Percentiles rank a stretch among this genome's conserved stretches.
Evolutionary conservation across 768 basidiomycete genomes (phyloP).

Genomic region (Tylopilus sp.): DNA sequence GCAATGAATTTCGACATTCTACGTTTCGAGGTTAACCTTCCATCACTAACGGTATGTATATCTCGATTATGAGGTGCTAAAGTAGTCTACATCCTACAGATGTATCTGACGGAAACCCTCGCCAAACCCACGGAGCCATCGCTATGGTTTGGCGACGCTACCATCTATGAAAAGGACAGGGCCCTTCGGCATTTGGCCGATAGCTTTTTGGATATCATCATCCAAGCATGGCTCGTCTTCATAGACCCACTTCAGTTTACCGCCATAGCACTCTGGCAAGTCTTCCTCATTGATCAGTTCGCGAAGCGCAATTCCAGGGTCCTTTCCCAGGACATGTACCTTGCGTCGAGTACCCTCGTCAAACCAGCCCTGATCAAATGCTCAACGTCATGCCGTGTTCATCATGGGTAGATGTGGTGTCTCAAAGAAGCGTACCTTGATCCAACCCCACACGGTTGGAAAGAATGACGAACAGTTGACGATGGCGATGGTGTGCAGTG

Average conservation of each 20-base stretch:
- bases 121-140: too few species aligned
- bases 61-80: too few species aligned
- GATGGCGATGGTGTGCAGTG: slow-evolving; percentile 59
- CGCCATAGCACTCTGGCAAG: slow-evolving; percentile 72
- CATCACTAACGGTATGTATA: too few species aligned
- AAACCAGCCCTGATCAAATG: slow-evolving; percentile 59
- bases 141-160: slow-evolving; percentile 28
- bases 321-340: slow-evolving; percentile 68
- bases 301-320: slow-evolving; percentile 50
- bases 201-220: slow-evolving; percentile 40
- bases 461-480: slow-evolving; percentile 85
- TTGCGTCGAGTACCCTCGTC: slow-evolving; percentile 76
- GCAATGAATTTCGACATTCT: too few species aligned
- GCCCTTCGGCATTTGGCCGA: slow-evolving; percentile 55
- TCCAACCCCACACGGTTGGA: slow-evolving; percentile 79
- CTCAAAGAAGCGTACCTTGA: slow-evolving; percentile 48
- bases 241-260: slow-evolving; percentile 67
- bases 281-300: slow-evolving; percentile 45
- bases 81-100: too few species aligned
- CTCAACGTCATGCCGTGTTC: background rate
- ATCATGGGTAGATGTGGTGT: too few species aligned
- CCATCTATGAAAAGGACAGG: slow-evolving; percentile 51
- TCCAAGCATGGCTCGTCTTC: slow-evolving; percentile 68
- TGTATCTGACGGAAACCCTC: background rate
- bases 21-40: too few species aligned